Evolutionary conservation across 768 basidiomycete genomes (phyloP).

Genomic region (Naematelia aurantialba): DNA sequence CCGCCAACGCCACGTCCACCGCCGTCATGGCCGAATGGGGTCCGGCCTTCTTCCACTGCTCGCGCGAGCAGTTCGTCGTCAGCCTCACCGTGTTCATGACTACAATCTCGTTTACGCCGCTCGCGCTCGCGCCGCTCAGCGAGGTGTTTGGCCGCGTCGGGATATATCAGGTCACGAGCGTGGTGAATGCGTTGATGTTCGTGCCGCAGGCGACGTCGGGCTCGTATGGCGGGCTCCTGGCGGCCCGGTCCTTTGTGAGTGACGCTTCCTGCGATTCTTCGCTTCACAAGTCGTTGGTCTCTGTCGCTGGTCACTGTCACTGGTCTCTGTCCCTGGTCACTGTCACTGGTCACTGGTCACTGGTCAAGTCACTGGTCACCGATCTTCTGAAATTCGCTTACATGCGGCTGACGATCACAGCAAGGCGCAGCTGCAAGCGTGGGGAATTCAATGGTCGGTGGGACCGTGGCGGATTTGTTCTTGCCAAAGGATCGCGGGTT

Average conservation of each 20-base stretch:
- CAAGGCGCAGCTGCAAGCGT: slow-evolving; percentile 43
- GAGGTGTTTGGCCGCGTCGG: slow-evolving; percentile 35
- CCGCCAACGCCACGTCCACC: slow-evolving; percentile 13
- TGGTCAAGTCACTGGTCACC: no score
- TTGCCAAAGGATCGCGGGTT: slow-evolving; percentile 30
- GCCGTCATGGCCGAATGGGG: slow-evolving; percentile 18
- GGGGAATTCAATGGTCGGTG: slow-evolving; percentile 48
- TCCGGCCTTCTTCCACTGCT: slow-evolving; percentile 20
- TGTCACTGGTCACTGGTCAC: no score
- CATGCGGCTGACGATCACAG: slow-evolving; percentile 10
- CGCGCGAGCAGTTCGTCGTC: slow-evolving; percentile 16
- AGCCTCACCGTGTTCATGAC: slow-evolving; percentile 27
- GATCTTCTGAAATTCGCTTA: no score
- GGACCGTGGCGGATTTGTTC: slow-evolving; percentile 46
- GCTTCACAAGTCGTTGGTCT: background rate
- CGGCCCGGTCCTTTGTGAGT: slow-evolving; percentile 36
- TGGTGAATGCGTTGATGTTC: slow-evolving; percentile 33
- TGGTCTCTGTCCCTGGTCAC: no score
- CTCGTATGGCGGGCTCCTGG: slow-evolving; percentile 28
- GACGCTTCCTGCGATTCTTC: background rate
- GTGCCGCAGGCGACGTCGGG: slow-evolving; percentile 38
- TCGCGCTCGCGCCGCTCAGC: slow-evolving; percentile 37
- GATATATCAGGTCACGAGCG: slow-evolving; percentile 41
- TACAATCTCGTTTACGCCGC: slow-evolving; percentile 37
- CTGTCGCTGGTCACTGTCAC: no score